Conservation (phyloP, 202 grass and related monocot species). For the Cymbopogon flexuosus region DNA sequence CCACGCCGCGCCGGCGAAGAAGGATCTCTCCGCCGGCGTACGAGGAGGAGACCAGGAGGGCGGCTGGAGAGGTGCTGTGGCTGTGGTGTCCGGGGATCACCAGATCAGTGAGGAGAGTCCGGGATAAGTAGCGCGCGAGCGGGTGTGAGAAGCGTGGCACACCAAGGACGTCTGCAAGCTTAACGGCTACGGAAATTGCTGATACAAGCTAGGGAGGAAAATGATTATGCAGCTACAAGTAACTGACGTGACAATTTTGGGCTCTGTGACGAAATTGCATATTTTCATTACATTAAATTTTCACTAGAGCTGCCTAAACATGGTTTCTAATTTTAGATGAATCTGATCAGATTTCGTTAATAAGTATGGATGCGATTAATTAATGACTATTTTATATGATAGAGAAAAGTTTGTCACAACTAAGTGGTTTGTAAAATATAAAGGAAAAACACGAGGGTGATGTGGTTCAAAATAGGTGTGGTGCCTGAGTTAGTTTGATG, state of each 20-base stretch:
- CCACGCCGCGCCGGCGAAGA: background rate
- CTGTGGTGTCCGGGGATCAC: background rate
- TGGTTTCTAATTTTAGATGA: background rate
- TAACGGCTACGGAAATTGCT: background rate
- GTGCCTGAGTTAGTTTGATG: no score
- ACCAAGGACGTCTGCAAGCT: background rate
- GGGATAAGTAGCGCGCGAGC: constrained; percentile 30
- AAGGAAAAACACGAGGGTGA: background rate
- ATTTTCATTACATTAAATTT: background rate
- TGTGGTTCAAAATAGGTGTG: background rate
- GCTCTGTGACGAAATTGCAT: background rate
- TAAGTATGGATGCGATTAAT: background rate
- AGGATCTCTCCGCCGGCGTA: background rate
- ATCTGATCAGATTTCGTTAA: background rate
- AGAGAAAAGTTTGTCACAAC: background rate
- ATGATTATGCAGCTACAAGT: background rate
- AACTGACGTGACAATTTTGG: background rate
- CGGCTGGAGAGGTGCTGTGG: background rate
- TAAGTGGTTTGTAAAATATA: background rate
- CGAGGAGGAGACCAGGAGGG: constrained; percentile 8
- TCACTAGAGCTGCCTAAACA: background rate
- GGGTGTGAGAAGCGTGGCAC: background rate
- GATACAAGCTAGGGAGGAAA: background rate
- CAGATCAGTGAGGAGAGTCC: constrained; percentile 12
- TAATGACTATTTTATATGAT: background rate